A percentile compares a stretch with the other conserved stretches of the same genome.
These are phyloP conservation scores for Albizia julibrissin DNA, from an alignment of 306 rosid species.

Conservation along the genomic window DNA sequence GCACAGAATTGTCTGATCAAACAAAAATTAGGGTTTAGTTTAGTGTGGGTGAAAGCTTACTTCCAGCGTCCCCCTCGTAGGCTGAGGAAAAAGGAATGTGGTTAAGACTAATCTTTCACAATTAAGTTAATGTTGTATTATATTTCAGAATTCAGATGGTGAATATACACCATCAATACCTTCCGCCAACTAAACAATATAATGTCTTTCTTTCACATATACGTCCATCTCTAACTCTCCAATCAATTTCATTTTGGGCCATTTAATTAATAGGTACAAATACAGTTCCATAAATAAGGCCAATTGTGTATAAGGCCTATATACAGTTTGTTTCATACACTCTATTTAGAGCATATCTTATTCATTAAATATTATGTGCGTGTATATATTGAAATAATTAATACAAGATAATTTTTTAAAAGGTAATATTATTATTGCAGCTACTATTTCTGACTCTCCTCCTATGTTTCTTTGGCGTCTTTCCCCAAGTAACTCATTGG, in stretches of 20 bases:
- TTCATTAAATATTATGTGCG: too few relatives aligned
- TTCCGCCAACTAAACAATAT: not conserved
- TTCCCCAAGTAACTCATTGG: not conserved
- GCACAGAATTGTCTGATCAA: too few relatives aligned
- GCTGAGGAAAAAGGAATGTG: not conserved
- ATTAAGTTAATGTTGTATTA: not conserved
- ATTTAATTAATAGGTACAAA: too few relatives aligned
- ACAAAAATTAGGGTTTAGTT: too few relatives aligned
- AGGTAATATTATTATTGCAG: not conserved
- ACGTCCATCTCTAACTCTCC: not conserved
- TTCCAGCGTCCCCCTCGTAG: too few relatives aligned
- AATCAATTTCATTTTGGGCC: not conserved
- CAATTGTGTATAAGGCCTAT: not conserved
- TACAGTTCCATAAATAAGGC: not conserved
- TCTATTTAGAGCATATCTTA: too few relatives aligned
- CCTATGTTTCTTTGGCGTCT: not conserved
- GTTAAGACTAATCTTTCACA: not conserved
- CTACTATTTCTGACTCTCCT: not conserved
- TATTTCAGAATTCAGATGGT: not conserved
- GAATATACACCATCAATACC: not conserved
- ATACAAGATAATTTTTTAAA: too few relatives aligned
- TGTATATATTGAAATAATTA: too few relatives aligned
- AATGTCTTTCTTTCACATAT: not conserved
- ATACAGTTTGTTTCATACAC: too few relatives aligned
- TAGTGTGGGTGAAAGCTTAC: too few relatives aligned